A percentile compares a stretch with the other conserved stretches of the same genome.
Evolutionary conservation across 331 rosid genomes (phyloP).

Genomic region (Phaseolus coccineus): DNA sequence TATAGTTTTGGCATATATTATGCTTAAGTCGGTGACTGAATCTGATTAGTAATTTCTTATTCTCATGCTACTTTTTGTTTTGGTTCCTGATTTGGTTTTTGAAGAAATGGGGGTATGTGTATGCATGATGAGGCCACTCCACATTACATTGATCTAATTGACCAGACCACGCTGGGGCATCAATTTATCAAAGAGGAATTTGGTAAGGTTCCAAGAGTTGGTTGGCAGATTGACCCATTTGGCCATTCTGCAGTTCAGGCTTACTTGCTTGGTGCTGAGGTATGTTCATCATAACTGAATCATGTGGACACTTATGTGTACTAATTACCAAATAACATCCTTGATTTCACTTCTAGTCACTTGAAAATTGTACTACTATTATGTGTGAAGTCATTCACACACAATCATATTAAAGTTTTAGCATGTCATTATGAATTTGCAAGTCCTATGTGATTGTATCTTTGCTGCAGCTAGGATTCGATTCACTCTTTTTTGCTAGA

Average conservation of each 20-base stretch:
- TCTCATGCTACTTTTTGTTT: slow-evolving; percentile 12
- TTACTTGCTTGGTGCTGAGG: slow-evolving; percentile 90
- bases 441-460: slow-evolving; percentile 29
- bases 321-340: slow-evolving; percentile 26
- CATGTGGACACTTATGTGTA: slow-evolving; percentile 15
- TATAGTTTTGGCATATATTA: neutral
- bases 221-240: slow-evolving; percentile 97
- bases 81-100: slow-evolving; percentile 31
- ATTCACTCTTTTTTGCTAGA: slow-evolving; percentile 74
- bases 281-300: slow-evolving; percentile 32
- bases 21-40: slow-evolving; percentile 36
- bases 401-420: slow-evolving; percentile 21
- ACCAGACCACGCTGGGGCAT: slow-evolving; percentile 95
- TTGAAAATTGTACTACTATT: neutral
- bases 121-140: slow-evolving; percentile 98
- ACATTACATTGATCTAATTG: slow-evolving; percentile 92
- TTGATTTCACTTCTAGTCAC: slow-evolving; percentile 21
- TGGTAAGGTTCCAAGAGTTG: slow-evolving; percentile 84
- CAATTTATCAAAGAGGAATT: slow-evolving; percentile 75
- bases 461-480: slow-evolving; percentile 57
- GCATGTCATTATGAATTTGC: slow-evolving; percentile 25
- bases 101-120: slow-evolving; percentile 96
- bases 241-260: slow-evolving; percentile 98
- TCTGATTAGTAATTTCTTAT: slow-evolving; percentile 2
- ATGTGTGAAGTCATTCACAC: neutral